Evolutionary conservation across 139 green algal genomes (phyloP).

Genomic region (Pleodorina starrii): DNA sequence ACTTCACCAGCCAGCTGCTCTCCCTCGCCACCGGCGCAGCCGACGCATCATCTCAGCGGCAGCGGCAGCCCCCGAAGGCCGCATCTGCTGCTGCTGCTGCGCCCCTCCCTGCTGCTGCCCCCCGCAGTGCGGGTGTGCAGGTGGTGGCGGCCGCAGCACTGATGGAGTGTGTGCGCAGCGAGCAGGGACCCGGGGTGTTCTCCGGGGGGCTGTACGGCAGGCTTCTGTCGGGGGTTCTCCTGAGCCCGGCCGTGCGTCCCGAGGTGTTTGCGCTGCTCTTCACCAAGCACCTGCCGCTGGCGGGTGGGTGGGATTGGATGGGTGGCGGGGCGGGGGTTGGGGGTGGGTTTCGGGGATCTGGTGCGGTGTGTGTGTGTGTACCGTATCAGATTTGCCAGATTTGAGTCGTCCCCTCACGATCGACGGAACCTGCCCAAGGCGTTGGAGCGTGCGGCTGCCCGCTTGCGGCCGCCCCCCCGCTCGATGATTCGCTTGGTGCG

Average conservation of each 20-base stretch:
- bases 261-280: conserved; percentile 72
- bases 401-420: too few species aligned
- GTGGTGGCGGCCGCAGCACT: conserved; percentile 63
- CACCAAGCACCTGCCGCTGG: conserved; percentile 62
- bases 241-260: background rate
- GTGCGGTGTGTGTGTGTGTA: too few species aligned
- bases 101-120: background rate
- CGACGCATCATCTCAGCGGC: too few species aligned
- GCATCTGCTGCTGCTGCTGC: background rate
- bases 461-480: too few species aligned
- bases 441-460: too few species aligned
- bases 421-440: too few species aligned
- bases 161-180: conserved; percentile 75
- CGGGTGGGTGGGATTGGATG: background rate
- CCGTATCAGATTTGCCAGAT: too few species aligned
- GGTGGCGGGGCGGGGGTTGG: background rate
- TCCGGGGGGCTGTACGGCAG: conserved; percentile 59
- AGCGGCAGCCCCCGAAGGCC: background rate
- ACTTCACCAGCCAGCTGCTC: conserved; percentile 53
- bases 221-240: conserved; percentile 57
- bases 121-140: conserved; percentile 51
- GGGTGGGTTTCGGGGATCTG: background rate
- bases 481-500: too few species aligned
- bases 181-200: conserved; percentile 63
- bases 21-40: conserved; percentile 33